Conservation (phyloP, 495 filamentous ascomycete genomes). For the Apodospora peruviana region DNA sequence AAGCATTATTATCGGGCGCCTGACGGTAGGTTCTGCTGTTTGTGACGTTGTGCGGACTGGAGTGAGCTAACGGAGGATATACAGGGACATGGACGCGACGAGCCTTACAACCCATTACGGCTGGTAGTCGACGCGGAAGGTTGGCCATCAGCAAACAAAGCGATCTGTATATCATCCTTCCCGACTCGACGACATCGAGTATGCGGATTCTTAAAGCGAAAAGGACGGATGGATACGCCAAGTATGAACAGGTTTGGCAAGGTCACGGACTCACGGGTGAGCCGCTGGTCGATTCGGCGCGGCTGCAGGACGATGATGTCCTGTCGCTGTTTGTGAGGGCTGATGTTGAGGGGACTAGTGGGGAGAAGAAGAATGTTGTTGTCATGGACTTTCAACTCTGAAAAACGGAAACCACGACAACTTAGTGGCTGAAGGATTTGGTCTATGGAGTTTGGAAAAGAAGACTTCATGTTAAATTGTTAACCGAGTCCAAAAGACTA, state of each 20-base stretch:
- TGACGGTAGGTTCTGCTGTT: constrained; percentile 19
- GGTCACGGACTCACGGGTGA: constrained; percentile 27
- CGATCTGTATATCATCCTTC: constrained; percentile 33
- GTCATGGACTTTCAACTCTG: constrained; percentile 36
- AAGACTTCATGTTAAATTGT: too few relatives aligned
- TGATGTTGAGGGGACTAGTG: constrained; percentile 1
- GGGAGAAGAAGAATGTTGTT: constrained; percentile 16
- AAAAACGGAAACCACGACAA: too few relatives aligned
- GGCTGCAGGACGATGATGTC: constrained; percentile 28
- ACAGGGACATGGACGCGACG: constrained; percentile 26
- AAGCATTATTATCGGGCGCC: constrained; percentile 41
- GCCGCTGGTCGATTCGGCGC: constrained; percentile 31
- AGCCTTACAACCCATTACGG: constrained; percentile 19
- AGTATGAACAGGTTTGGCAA: constrained; percentile 29
- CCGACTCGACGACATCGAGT: constrained; percentile 15
- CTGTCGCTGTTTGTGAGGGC: constrained; percentile 31
- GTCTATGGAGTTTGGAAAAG: too few relatives aligned
- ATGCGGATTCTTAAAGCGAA: constrained; percentile 29
- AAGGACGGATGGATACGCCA: constrained; percentile 17
- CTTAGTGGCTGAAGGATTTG: too few relatives aligned
- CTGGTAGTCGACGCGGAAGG: constrained; percentile 29
- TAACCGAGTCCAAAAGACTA: too few relatives aligned
- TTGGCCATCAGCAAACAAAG: constrained; percentile 28
- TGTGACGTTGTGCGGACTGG: not conserved
- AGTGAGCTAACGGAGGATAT: not conserved